Evolutionary conservation across 2,329 filamentous ascomycete genomes (phyloP), one percentile per base, ranked within the genome.

Genomic region (Paradendryphiella salina): DNA sequence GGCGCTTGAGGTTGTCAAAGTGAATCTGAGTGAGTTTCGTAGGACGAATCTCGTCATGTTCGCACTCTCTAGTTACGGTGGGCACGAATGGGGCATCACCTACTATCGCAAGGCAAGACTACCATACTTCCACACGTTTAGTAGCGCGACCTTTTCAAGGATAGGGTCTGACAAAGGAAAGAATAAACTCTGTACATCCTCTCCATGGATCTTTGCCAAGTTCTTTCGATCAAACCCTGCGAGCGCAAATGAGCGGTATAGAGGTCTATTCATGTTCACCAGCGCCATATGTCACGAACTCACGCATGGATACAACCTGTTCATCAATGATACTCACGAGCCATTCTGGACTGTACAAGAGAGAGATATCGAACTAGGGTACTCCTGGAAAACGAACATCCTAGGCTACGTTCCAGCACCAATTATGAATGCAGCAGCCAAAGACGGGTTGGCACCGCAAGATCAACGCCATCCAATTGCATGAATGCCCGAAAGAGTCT

Each of bases 261-360:
- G 60, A 8, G 52, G 50, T 8, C 15, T 35, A 31, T 59, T 59
- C 20, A 41, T 61, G n/a, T 55, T 65, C 13, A 52, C 56, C 3
- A 10, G 26, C 1, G 61, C 57, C 2, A 13, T 66, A 0, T 51
- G 59, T 8, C 64, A 67, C 31, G 60, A 67, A 40, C 8, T 57
- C 8, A 57, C 50, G 5, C 64, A 65, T 29, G 60, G 4, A n/a
- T 64, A 62, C 36, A 40, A 52, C 14, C 35, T 49, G 2, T 65
- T 41, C 43, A 37, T 64, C 5, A 41, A 31, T 15, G 23, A 33
- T 6, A 1, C 9, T 4, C 13, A 48, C 9, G 63, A 65, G 29
- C 62, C 63, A 18, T 41, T 43, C 2, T 64, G 56, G 51, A 41
- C 18, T 17, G 8, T 23, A 4, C 4, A 35, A 6, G 59, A 66